Base-by-base conservation (phyloP, 345 rosid species). In the Arabis hirsuta region DNA sequence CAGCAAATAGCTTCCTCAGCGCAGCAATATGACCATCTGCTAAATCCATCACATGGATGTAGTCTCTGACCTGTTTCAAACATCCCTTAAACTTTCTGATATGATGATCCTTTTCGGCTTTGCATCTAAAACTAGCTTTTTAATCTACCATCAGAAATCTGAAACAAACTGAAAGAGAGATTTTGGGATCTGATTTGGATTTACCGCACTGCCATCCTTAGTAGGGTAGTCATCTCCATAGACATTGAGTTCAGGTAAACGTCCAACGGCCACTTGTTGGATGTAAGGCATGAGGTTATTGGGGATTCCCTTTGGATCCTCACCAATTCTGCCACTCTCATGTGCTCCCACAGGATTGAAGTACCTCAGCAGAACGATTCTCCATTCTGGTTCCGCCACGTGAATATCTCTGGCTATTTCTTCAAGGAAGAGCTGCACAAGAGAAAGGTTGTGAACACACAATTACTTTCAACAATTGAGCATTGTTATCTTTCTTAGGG, bases 11-110 rank as follows among this genome's bases (percentile, higher is more conserved):
- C 85, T 87, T 93, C 78, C 71, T 77, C 39, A 93, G 87, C 24
- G 97, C 97, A 68, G 90, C 90, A n/a, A 88, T 86, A 73, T 90
- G 97, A 9, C 98, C 98, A 82, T 90, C 97, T 55, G 97, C 98
- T 44, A 94, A 81, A 81, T 90, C 97, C 92, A 94, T 88, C 47
- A 94, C 98, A 77, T 90, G 97, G 73, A 90, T 86, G 78, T 94
- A 94, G 72, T 90, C 98, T 74, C 96, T 82, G 14, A 93, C 70
- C 98, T 90, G 85, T 77, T 34, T 32, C 81, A 55, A 55, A 47
- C 50, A 73, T 64, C 12, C 13, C 16, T 59, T 54, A 19, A 51
- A 60, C 76, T 50, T 26, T 70, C 41, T 44, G 36, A 72, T 62
- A 39, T 24, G 67, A 59, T 12, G 7, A 42, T 39, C 32, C 53